These are phyloP conservation scores for Sugiyamaella pinicola DNA, from an alignment of 1,139 yeast species.

Conservation along the genomic window DNA sequence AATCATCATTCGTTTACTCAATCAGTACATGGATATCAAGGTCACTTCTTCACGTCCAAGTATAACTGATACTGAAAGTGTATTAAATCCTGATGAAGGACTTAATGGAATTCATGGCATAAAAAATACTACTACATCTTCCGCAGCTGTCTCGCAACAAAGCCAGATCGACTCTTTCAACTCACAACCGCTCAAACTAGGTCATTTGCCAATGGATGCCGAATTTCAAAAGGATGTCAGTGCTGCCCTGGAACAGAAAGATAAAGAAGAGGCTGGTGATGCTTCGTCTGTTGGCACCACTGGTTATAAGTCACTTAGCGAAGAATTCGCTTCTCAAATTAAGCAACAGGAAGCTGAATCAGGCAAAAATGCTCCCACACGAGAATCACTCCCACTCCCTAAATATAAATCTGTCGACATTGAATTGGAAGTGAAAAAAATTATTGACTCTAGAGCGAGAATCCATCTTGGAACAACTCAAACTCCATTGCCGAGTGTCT, in stretches of 20 bases:
- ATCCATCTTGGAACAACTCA: constrained; percentile 67
- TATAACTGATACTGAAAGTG: constrained; percentile 37
- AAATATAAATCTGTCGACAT: constrained; percentile 77
- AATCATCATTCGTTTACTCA: constrained; percentile 77
- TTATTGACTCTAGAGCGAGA: constrained; percentile 79
- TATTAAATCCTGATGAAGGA: constrained; percentile 63
- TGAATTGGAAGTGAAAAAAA: constrained; percentile 71
- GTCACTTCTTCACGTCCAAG: constrained; percentile 46
- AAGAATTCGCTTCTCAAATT: constrained; percentile 50
- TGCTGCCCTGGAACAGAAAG: constrained; percentile 77
- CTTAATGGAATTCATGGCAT: constrained; percentile 59
- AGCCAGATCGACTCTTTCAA: constrained; percentile 57
- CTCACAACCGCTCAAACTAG: constrained; percentile 74
- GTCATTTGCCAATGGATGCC: constrained; percentile 81
- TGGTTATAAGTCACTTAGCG: constrained; percentile 48
- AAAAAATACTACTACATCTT: constrained; percentile 37
- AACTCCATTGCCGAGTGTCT: constrained; percentile 87
- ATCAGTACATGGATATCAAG: constrained; percentile 79
- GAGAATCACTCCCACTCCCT: constrained; percentile 82
- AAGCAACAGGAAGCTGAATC: constrained; percentile 46
- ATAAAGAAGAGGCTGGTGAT: constrained; percentile 48
- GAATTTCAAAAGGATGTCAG: constrained; percentile 84
- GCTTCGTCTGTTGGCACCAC: constrained; percentile 23
- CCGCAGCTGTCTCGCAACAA: constrained; percentile 11
- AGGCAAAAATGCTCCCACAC: constrained; percentile 66